phyloP scores from a whole-genome alignment of 2,329 filamentous ascomycete species.

The Colletotrichum sp. region DNA sequence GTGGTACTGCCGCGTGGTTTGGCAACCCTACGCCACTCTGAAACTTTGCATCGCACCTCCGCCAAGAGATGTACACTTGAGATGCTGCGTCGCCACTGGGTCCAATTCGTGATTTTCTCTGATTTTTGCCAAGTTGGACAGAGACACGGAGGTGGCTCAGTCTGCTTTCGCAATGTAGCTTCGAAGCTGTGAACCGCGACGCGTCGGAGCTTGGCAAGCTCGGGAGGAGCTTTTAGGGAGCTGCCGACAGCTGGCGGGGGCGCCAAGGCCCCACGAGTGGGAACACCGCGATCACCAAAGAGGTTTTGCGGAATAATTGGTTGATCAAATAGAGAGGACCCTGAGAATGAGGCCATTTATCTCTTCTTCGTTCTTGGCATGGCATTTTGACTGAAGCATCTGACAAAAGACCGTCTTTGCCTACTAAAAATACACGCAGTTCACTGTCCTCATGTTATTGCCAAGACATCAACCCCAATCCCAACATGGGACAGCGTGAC shows the following conservation, averaged over 20 bases:
- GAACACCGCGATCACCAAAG: not conserved
- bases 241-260: not conserved
- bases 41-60: not conserved
- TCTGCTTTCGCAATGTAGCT: not conserved
- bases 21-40: not conserved
- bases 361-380: not conserved
- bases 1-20: not conserved
- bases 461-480: not conserved
- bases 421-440: not conserved
- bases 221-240: not conserved
- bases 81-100: not conserved
- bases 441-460: not conserved
- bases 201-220: not conserved
- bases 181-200: not conserved
- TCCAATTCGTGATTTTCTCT: not conserved
- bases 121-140: not conserved
- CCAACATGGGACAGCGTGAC: not conserved
- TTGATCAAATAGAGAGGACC: not conserved
- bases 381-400: not conserved
- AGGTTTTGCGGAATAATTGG: not conserved
- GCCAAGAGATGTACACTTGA: not conserved
- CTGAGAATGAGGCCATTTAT: not conserved
- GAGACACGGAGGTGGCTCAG: not conserved
- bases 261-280: not conserved
- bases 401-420: not conserved